phyloP scores from a whole-genome alignment of 257 asterid species.

The Penstemon eatonii region DNA sequence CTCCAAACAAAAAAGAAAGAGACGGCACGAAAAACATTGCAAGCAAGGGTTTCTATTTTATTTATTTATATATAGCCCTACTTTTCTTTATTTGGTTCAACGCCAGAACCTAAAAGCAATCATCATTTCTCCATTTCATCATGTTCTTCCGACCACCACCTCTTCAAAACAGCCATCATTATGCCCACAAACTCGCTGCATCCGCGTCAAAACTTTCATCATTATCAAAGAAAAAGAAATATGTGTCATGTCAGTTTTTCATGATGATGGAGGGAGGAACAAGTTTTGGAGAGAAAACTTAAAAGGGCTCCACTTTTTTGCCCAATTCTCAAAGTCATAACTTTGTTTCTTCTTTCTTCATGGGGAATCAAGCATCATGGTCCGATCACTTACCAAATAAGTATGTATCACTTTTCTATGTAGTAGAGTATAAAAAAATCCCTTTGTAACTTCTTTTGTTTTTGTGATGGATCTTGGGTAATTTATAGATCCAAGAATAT shows the following conservation, averaged over 20 bases:
- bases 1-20: constrained; percentile 20
- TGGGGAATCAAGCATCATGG: constrained; percentile 74
- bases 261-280: constrained; percentile 17
- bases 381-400: constrained; percentile 47
- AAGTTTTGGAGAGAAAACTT: not conserved
- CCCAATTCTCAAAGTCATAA: constrained; percentile 8
- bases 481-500: not conserved
- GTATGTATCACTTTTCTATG: constrained; percentile 6
- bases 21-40: constrained; percentile 43
- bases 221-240: constrained; percentile 30
- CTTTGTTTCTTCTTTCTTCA: not conserved
- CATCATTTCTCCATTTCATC: constrained; percentile 31
- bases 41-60: not conserved
- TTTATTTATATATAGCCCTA: not conserved
- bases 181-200: constrained; percentile 29
- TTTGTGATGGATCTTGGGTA: not conserved
- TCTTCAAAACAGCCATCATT: constrained; percentile 38
- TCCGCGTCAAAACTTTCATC: constrained; percentile 31
- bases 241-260: constrained; percentile 25
- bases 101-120: constrained; percentile 34
- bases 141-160: constrained; percentile 25
- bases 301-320: constrained; percentile 18
- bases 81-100: constrained; percentile 19
- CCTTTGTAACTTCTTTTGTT: too few species aligned
- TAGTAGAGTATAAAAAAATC: not conserved